These are phyloP conservation scores for Panicum hallii DNA, from an alignment of 202 grass and related monocot genomes.

Conservation along the genomic window DNA sequence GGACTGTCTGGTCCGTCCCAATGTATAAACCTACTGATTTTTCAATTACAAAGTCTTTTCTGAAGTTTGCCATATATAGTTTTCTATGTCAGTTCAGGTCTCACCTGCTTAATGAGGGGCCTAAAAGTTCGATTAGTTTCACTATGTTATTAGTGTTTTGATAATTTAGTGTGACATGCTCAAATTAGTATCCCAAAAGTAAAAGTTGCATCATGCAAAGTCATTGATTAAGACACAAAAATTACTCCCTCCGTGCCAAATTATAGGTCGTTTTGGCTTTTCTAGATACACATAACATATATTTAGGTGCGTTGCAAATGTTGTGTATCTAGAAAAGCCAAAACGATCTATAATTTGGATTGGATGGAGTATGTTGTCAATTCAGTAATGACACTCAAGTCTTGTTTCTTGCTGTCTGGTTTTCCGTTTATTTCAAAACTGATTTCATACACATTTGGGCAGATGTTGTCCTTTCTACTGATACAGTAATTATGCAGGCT, in stretches of 20 bases:
- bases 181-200: not conserved
- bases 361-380: not conserved
- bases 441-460: conserved; percentile 30
- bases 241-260: not conserved
- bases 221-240: not conserved
- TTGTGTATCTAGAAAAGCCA: too few relatives aligned
- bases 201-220: conserved; percentile 3
- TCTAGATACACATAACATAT: too few relatives aligned
- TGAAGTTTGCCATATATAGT: not conserved
- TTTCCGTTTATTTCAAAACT: conserved; percentile 24
- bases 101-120: conserved; percentile 21
- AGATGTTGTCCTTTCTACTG: conserved; percentile 34
- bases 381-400: not conserved
- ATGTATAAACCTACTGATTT: conserved; percentile 23
- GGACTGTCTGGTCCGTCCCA: not conserved
- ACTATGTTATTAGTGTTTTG: conserved; percentile 27
- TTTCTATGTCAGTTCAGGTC: conserved; percentile 22
- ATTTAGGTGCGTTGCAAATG: too few relatives aligned
- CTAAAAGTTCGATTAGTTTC: not conserved
- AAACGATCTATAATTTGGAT: too few relatives aligned
- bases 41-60: conserved; percentile 1
- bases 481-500: conserved; percentile 56
- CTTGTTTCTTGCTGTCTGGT: not conserved
- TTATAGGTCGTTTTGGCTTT: too few relatives aligned
- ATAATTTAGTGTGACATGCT: conserved; percentile 20